phyloP scores from a whole-genome alignment of 306 rosid species.

The Lathyrus oleraceus region DNA sequence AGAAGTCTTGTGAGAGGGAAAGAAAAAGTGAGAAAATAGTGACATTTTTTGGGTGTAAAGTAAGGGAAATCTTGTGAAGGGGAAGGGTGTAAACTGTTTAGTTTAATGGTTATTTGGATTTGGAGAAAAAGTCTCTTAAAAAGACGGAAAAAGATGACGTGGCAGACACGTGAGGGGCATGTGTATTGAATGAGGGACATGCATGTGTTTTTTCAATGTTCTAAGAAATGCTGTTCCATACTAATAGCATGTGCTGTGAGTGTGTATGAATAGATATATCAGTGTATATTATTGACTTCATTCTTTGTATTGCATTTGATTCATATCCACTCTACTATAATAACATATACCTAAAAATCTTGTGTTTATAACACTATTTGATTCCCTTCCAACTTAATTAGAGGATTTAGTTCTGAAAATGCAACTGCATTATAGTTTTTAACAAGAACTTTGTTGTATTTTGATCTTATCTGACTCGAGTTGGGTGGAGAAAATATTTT shows the following conservation, averaged over 20 bases:
- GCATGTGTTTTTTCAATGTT: conserved; percentile 53
- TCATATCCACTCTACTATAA: neutral
- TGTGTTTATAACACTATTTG: no score
- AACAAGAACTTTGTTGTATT: no score
- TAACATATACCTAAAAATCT: no score
- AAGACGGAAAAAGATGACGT: conserved; percentile 43
- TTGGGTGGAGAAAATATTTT: no score
- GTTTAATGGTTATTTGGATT: conserved; percentile 9
- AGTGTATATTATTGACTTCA: neutral
- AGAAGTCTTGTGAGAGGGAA: conserved; percentile 48
- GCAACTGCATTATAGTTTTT: no score
- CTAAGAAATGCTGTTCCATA: conserved; percentile 33
- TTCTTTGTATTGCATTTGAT: conserved; percentile 31
- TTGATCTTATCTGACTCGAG: no score
- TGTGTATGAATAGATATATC: neutral
- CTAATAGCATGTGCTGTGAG: conserved; percentile 16
- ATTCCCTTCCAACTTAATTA: no score
- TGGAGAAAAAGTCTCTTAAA: conserved; percentile 29
- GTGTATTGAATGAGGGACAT: conserved; percentile 51
- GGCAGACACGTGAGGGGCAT: conserved; percentile 56
- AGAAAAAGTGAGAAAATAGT: conserved; percentile 8
- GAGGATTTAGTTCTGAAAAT: no score
- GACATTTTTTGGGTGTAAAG: neutral
- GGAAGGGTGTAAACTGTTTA: conserved; percentile 7
- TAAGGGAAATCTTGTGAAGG: conserved; percentile 17